Conservation (phyloP, 306 rosid genomes). For the Prunus campanulata region DNA sequence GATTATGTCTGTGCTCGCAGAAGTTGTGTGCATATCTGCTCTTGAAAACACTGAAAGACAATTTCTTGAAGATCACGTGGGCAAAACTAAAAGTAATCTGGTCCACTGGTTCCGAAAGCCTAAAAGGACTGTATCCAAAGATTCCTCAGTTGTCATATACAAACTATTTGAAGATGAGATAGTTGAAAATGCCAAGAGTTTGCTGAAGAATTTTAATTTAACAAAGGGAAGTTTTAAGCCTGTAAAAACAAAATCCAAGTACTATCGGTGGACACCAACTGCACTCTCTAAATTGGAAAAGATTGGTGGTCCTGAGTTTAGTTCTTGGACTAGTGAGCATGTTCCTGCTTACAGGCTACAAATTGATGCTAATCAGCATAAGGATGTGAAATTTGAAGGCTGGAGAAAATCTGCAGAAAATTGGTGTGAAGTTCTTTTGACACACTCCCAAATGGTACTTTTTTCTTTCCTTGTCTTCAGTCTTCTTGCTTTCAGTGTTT, state of each 20-base stretch:
- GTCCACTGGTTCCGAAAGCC: conserved; percentile 65
- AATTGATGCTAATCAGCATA: conserved; percentile 49
- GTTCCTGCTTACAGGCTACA: conserved; percentile 78
- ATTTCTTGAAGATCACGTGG: conserved; percentile 49
- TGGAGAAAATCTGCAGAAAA: conserved; percentile 65
- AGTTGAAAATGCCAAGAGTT: conserved; percentile 70
- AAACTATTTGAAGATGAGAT: conserved; percentile 71
- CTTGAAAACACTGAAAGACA: conserved; percentile 66
- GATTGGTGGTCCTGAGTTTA: conserved; percentile 79
- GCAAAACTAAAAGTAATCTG: conserved; percentile 39
- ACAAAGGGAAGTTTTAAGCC: conserved; percentile 41
- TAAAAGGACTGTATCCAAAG: conserved; percentile 54
- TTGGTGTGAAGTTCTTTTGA: conserved; percentile 82
- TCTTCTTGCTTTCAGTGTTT: conserved; percentile 4
- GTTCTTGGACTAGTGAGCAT: conserved; percentile 80
- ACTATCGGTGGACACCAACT: conserved; percentile 66
- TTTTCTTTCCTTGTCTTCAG: conserved; percentile 34
- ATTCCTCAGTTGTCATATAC: conserved; percentile 59
- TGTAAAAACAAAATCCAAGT: conserved; percentile 34
- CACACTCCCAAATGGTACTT: conserved; percentile 95
- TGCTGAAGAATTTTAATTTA: conserved; percentile 53
- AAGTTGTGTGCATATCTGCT: conserved; percentile 68
- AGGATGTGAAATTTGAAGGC: conserved; percentile 62
- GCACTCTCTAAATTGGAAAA: conserved; percentile 62
- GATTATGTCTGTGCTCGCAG: conserved; percentile 67